Evolutionary conservation across 1,284 basidiomycete genomes (phyloP).

Genomic region (Leccinum griseonigrum): DNA sequence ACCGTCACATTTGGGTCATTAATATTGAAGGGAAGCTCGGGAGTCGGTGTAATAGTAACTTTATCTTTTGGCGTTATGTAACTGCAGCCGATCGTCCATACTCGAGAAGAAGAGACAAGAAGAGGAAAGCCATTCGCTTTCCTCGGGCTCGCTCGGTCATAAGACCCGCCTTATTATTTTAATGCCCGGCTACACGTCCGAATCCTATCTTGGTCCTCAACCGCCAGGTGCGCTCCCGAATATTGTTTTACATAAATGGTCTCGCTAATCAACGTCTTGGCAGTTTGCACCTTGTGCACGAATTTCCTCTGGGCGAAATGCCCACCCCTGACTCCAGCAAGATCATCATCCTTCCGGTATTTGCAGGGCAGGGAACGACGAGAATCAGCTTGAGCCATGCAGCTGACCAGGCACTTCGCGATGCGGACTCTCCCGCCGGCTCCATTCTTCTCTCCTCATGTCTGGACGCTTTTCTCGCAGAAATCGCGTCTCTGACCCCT

Average conservation of each 20-base stretch:
- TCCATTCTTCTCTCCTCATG: slow-evolving; percentile 48
- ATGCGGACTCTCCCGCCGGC: slow-evolving; percentile 39
- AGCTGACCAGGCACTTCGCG: slow-evolving; percentile 39
- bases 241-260: background rate
- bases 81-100: slow-evolving; percentile 11
- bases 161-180: slow-evolving; percentile 15
- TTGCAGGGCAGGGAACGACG: slow-evolving; percentile 54
- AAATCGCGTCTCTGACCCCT: slow-evolving; percentile 44
- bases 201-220: slow-evolving; percentile 4
- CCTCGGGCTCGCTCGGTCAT: slow-evolving; percentile 9
- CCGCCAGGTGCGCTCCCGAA: slow-evolving; percentile 11
- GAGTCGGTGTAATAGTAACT: slow-evolving; percentile 21
- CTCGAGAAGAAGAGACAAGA: slow-evolving; percentile 22
- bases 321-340: background rate
- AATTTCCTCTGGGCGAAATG: slow-evolving; percentile 6
- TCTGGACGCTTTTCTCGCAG: slow-evolving; percentile 46
- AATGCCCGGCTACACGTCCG: slow-evolving; percentile 9
- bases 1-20: slow-evolving; percentile 8
- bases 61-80: slow-evolving; percentile 28
- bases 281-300: background rate
- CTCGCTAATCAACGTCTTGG: background rate
- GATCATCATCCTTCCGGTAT: slow-evolving; percentile 41
- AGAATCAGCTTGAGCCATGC: slow-evolving; percentile 35
- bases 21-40: slow-evolving; percentile 13
- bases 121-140: slow-evolving; percentile 19